Percentiles rank a stretch among this genome's conserved stretches.
These are phyloP conservation scores for Dictyostelium intermedium DNA, from an alignment of 78 protist species.

Conservation along the genomic window DNA sequence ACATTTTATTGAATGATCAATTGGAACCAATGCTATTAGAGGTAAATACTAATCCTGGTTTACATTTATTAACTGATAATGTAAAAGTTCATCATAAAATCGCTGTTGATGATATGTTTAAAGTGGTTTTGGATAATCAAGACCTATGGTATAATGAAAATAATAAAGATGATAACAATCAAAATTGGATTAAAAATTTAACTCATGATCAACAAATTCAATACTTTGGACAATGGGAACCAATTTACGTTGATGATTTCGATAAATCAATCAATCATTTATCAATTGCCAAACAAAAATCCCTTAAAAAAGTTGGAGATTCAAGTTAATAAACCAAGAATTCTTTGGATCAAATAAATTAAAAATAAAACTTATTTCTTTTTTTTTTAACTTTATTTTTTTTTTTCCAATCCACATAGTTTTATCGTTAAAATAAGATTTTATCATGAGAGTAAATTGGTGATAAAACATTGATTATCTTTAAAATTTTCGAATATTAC, in stretches of 20 bases:
- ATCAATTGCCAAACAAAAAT: neutral
- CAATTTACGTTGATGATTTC: conserved; percentile 2
- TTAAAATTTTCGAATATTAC: too few relatives aligned
- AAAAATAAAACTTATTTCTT: neutral
- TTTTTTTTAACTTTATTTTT: neutral
- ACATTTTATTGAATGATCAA: conserved; percentile 46
- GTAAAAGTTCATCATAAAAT: conserved; percentile 47
- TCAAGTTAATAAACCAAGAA: too few relatives aligned
- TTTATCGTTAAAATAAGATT: too few relatives aligned
- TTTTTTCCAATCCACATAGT: too few relatives aligned
- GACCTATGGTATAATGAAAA: neutral
- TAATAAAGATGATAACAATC: neutral
- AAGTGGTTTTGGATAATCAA: conserved; percentile 42
- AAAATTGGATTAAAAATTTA: neutral
- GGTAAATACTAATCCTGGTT: conserved; percentile 67
- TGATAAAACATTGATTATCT: too few relatives aligned
- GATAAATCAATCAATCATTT: neutral
- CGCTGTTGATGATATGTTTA: conserved; percentile 33
- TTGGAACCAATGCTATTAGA: conserved; percentile 40
- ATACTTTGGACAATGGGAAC: conserved; percentile 46
- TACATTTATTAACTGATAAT: conserved; percentile 46
- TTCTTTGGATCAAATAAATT: too few relatives aligned
- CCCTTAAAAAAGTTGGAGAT: neutral
- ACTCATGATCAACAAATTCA: neutral
- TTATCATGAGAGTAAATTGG: too few relatives aligned